Conservation (phyloP, 306 rosid species). For the Prunus fruticosa region DNA sequence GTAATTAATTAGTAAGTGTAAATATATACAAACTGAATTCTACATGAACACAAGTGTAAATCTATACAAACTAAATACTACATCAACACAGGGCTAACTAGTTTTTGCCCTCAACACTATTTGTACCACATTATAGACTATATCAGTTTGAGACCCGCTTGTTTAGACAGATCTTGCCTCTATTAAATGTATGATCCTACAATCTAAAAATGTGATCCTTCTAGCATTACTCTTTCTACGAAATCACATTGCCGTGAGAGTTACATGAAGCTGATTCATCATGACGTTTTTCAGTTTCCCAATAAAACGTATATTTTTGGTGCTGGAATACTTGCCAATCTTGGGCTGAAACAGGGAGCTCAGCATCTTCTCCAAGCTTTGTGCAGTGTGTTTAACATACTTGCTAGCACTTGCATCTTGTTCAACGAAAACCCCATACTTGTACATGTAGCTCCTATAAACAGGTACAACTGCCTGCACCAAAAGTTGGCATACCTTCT, state of each 20-base stretch:
- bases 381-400: constrained; percentile 43
- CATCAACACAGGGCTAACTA: too few relatives aligned
- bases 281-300: constrained; percentile 42
- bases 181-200: neutral
- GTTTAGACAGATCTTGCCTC: too few relatives aligned
- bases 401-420: constrained; percentile 49
- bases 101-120: too few relatives aligned
- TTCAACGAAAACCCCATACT: constrained; percentile 44
- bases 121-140: too few relatives aligned
- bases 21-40: neutral
- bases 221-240: neutral
- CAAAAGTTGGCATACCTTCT: constrained; percentile 50
- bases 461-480: constrained; percentile 65
- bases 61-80: too few relatives aligned
- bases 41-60: too few relatives aligned
- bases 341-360: constrained; percentile 52
- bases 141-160: too few relatives aligned
- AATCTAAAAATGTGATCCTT: neutral
- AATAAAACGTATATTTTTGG: constrained; percentile 37
- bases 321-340: constrained; percentile 28
- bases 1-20: neutral
- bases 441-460: constrained; percentile 49
- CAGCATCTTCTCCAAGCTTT: constrained; percentile 59
- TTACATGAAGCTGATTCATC: constrained; percentile 43
- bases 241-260: constrained; percentile 35